Percentiles rank a stretch among this genome's conserved stretches.
Conservation (phyloP, 768 basidiomycete species). For the Lactarius akahatsu region DNA sequence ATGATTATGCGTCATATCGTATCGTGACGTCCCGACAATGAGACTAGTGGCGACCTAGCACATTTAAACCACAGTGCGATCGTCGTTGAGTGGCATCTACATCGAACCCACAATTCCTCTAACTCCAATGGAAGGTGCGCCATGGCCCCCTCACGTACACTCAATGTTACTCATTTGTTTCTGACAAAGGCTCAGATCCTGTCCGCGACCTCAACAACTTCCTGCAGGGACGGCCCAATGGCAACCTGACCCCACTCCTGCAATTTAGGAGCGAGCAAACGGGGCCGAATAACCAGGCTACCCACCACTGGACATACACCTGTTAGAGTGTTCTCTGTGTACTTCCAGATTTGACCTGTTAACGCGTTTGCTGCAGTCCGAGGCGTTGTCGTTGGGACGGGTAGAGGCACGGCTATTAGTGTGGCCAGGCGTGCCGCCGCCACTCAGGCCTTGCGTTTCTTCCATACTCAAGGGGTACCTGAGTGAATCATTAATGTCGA, state of each 20-base stretch:
- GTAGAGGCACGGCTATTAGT: neutral
- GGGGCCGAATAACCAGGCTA: constrained; percentile 5
- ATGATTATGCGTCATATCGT: neutral
- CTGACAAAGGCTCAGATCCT: constrained; percentile 9
- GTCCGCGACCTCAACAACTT: constrained; percentile 17
- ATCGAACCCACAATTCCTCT: neutral
- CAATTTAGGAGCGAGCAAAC: neutral
- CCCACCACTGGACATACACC: neutral
- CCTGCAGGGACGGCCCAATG: neutral
- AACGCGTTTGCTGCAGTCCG: constrained; percentile 4
- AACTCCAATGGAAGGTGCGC: constrained; percentile 8
- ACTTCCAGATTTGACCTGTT: neutral
- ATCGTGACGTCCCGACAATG: neutral
- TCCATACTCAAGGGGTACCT: neutral
- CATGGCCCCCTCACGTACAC: neutral
- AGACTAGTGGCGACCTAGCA: neutral
- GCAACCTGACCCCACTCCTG: neutral
- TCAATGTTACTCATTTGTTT: neutral
- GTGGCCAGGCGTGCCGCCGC: neutral
- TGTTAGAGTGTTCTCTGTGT: constrained; percentile 10
- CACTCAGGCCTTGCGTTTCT: constrained; percentile 1
- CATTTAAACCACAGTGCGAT: neutral
- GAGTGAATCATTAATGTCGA: neutral
- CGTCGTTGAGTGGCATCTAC: neutral
- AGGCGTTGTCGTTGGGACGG: neutral